These are phyloP conservation scores for Sherardia arvensis DNA, from an alignment of 257 asterid genomes.

Conservation along the genomic window DNA sequence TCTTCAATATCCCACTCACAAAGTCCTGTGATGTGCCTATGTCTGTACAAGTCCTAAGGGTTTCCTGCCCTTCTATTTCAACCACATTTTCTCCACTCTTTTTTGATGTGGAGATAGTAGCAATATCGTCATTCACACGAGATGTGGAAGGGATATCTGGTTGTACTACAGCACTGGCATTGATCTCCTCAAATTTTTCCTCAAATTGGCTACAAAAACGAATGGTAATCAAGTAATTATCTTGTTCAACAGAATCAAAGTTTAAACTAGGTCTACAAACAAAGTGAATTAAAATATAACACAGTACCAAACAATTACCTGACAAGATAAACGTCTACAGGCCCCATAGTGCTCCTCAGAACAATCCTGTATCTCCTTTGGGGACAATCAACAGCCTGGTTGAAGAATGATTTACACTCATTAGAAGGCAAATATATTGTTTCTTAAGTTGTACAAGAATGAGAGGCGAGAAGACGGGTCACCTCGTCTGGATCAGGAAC, in stretches of 20 bases:
- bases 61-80: slow-evolving; percentile 32
- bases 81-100: slow-evolving; percentile 40
- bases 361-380: slow-evolving; percentile 82
- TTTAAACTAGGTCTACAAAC: not conserved
- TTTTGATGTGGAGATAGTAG: slow-evolving; percentile 26
- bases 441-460: not conserved
- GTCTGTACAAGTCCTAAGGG: slow-evolving; percentile 44
- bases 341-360: slow-evolving; percentile 90
- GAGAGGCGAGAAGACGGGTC: slow-evolving; percentile 9
- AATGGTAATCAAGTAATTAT: not conserved
- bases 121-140: slow-evolving; percentile 31
- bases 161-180: slow-evolving; percentile 41
- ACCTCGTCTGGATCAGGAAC: slow-evolving; percentile 97
- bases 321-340: slow-evolving; percentile 79
- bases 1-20: slow-evolving; percentile 69
- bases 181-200: slow-evolving; percentile 62
- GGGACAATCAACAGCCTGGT: slow-evolving; percentile 82
- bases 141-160: slow-evolving; percentile 50
- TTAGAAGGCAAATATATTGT: not conserved
- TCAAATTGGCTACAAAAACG: slow-evolving; percentile 53
- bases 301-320: slow-evolving; percentile 34
- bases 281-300: not conserved
- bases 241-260: not conserved
- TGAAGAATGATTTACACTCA: slow-evolving; percentile 1
- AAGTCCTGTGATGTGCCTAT: slow-evolving; percentile 63